These are phyloP conservation scores for Coemansia umbellata DNA, from an alignment of 192 early-diverging fungal genomes.

Conservation along the genomic window DNA sequence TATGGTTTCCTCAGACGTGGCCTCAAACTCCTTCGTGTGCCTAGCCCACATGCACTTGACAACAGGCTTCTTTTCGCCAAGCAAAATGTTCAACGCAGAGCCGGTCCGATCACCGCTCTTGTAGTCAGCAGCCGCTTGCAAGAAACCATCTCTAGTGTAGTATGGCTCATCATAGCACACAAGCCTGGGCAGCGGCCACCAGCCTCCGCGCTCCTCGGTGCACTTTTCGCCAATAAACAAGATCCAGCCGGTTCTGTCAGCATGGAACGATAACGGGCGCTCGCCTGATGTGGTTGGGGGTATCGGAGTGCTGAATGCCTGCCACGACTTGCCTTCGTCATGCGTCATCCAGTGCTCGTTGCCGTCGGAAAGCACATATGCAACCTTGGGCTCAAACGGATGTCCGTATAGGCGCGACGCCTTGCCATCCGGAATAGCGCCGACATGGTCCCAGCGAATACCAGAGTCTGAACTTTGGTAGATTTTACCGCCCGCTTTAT, in stretches of 20 bases:
- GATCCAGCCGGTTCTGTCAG: slow-evolving; percentile 59
- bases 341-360: slow-evolving; percentile 46
- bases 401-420: slow-evolving; percentile 58
- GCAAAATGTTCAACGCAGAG: slow-evolving; percentile 15
- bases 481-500: slow-evolving; percentile 48
- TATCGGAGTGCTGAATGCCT: slow-evolving; percentile 42
- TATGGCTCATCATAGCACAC: slow-evolving; percentile 63
- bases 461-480: slow-evolving; percentile 67
- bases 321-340: slow-evolving; percentile 46
- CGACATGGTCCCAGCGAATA: slow-evolving; percentile 55
- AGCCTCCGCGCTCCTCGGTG: slow-evolving; percentile 38
- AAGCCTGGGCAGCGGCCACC: slow-evolving; percentile 43
- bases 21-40: slow-evolving; percentile 58
- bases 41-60: slow-evolving; percentile 71
- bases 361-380: slow-evolving; percentile 24
- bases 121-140: slow-evolving; percentile 51
- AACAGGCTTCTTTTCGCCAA: slow-evolving; percentile 38
- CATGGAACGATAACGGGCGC: slow-evolving; percentile 63
- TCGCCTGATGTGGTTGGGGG: slow-evolving; percentile 35
- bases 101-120: slow-evolving; percentile 36
- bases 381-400: slow-evolving; percentile 60
- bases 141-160: slow-evolving; percentile 71
- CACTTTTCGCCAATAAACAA: slow-evolving; percentile 62
- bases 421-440: slow-evolving; percentile 43
- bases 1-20: slow-evolving; percentile 62